These are phyloP conservation scores for Aspergillus neoniger DNA, from an alignment of 2,329 filamentous ascomycete species.

Conservation along the genomic window DNA sequence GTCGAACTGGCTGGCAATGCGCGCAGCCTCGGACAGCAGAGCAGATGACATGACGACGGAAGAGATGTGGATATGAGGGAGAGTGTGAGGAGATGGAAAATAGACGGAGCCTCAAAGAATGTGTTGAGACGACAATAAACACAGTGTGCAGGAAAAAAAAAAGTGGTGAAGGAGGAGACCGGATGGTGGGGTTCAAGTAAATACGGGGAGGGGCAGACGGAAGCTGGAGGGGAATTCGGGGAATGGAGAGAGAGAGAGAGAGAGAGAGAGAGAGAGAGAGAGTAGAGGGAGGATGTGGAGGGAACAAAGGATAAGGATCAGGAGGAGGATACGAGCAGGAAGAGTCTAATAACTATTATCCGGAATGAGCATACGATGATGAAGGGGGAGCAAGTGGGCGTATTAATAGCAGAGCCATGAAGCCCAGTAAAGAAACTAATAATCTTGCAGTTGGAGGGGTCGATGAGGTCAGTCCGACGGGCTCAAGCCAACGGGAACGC, in stretches of 20 bases:
- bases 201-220: slow-evolving; percentile 7
- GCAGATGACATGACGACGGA: slow-evolving; percentile 34
- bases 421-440: not conserved
- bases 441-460: slow-evolving; percentile 19
- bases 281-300: not conserved
- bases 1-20: slow-evolving; percentile 82
- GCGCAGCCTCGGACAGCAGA: slow-evolving; percentile 70
- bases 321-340: not conserved
- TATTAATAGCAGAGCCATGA: not conserved
- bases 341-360: not conserved
- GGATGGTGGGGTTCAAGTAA: not conserved
- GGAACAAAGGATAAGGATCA: not conserved
- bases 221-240: not conserved
- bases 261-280: too few species aligned
- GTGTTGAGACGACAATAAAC: not conserved
- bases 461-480: slow-evolving; percentile 37
- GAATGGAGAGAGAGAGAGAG: not conserved
- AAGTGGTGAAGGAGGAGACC: slow-evolving; percentile 6
- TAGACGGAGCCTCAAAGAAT: not conserved
- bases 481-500: slow-evolving; percentile 24
- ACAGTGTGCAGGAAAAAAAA: not conserved
- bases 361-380: not conserved
- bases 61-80: not conserved
- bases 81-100: slow-evolving; percentile 4
- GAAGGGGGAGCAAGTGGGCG: not conserved